Evolutionary conservation across 164 flowering plant genomes (phyloP).

Genomic region (Magnolia officinalis): DNA sequence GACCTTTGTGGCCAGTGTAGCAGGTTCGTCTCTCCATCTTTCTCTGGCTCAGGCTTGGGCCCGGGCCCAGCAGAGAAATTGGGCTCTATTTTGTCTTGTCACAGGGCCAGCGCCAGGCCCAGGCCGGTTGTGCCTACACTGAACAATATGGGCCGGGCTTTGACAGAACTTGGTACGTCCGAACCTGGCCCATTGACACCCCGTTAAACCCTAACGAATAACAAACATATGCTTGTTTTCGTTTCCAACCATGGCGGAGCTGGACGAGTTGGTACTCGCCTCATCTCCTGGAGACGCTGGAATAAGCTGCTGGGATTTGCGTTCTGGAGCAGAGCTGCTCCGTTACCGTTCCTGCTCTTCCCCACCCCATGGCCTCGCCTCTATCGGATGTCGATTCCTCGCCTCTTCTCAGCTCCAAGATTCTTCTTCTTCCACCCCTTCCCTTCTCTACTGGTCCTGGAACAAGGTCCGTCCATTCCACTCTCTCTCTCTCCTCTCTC

Average conservation of each 20-base stretch:
- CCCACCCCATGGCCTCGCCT: constrained; percentile 64
- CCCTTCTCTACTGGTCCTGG: constrained; percentile 80
- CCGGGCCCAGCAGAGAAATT: too few species aligned
- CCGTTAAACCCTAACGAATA: not conserved
- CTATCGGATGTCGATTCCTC: constrained; percentile 51
- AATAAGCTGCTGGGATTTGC: constrained; percentile 67
- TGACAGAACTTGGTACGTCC: too few species aligned
- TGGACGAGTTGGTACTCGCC: constrained; percentile 48
- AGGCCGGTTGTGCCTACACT: not conserved
- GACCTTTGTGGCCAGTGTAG: not conserved
- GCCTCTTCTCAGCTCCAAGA: constrained; percentile 80
- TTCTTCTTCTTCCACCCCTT: constrained; percentile 42
- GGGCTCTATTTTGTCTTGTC: too few species aligned
- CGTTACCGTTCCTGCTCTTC: constrained; percentile 60
- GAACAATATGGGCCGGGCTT: not conserved
- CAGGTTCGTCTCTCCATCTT: not conserved
- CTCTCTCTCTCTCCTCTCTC: too few species aligned
- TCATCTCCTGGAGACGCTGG: constrained; percentile 67
- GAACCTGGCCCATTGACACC: too few species aligned
- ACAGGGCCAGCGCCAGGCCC: too few species aligned
- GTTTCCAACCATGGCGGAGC: not conserved
- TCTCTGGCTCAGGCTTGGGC: not conserved
- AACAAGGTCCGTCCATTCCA: constrained; percentile 50
- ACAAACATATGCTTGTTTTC: not conserved
- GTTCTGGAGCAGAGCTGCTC: constrained; percentile 57